Evolutionary conservation across 2,329 filamentous ascomycete genomes (phyloP).

Genomic region (Colletotrichum liriopes): DNA sequence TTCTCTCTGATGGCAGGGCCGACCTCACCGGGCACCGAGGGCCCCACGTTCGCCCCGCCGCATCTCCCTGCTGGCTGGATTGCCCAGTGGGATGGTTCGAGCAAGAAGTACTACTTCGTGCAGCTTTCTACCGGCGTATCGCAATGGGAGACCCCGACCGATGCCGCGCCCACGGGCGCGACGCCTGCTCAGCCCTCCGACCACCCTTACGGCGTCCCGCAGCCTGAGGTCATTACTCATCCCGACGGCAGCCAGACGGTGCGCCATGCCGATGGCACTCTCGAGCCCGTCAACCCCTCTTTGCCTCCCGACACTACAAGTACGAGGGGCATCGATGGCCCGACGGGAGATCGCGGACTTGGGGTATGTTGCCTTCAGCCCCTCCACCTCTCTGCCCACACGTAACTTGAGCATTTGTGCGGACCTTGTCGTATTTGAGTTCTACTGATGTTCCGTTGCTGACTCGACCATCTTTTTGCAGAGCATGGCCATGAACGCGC

Average conservation of each 20-base stretch:
- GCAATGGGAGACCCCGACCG: constrained; percentile 81
- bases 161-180: constrained; percentile 73
- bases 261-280: constrained; percentile 71
- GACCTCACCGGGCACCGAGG: constrained; percentile 71
- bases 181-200: constrained; percentile 70
- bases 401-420: background rate
- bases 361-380: constrained; percentile 68
- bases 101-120: constrained; percentile 79
- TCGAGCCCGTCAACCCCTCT: constrained; percentile 70
- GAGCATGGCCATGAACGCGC: constrained; percentile 74
- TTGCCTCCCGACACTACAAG: constrained; percentile 65
- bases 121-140: constrained; percentile 80
- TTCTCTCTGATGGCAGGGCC: constrained; percentile 66
- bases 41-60: constrained; percentile 73
- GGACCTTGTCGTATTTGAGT: constrained; percentile 4
- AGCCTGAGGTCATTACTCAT: constrained; percentile 72
- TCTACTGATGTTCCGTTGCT: constrained; percentile 11
- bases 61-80: constrained; percentile 77
- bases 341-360: constrained; percentile 73
- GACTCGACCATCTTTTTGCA: constrained; percentile 49
- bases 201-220: constrained; percentile 75
- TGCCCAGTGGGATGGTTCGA: constrained; percentile 77
- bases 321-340: constrained; percentile 66
- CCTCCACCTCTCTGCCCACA: constrained; percentile 4
- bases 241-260: constrained; percentile 75